Evolutionary conservation across 805 yeast genomes (phyloP), one percentile per base, ranked within the genome.

Genomic region (Scheffersomyces amazonensis): DNA sequence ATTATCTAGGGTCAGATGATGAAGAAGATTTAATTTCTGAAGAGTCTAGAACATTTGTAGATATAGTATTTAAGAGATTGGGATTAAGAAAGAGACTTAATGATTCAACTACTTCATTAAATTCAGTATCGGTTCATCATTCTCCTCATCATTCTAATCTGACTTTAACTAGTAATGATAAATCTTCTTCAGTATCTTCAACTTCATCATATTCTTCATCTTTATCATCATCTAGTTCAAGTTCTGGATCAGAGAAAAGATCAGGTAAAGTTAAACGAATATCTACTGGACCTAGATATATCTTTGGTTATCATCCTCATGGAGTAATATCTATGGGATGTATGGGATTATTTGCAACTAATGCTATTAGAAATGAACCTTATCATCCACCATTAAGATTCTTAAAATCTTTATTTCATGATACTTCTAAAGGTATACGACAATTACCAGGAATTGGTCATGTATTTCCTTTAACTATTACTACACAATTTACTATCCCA

Each of bases 241-340:
- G 13, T 5, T 9, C 28, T 9, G 5, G 7, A 13, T 27, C 30
- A 27, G 5, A 7, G 5, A 29, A 25, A 11, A 32, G 41, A 13
- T 30, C 35, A 7, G 45, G 44, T 13, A 50, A 47, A 30, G 47
- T 37, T 35, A 58, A 58, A 35, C 50, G 53, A 31, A 61, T 69
- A 1, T 52, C 72, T 34, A 62, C 78, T 3, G 91, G 88, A 0
- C 90, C 87, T 2, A 66, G 83, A 25, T 91, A 93, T 59, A 78
- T 91, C 2, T 91, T 91, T 62, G 95, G 96, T 0, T 83, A 87
- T 53, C 97, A 90, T 60, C 99, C 99, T 0, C 99, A 93, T 59
- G 99, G 99, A 0, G 90, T 91, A 12, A 89, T 90, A 10, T 86
- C 96, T 1, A 73, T 90, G 75, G 96, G 97, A 2, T 90, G 83